Evolutionary conservation across 1,284 basidiomycete species (phyloP).

Genomic region (Rhodotorula glutinis): DNA sequence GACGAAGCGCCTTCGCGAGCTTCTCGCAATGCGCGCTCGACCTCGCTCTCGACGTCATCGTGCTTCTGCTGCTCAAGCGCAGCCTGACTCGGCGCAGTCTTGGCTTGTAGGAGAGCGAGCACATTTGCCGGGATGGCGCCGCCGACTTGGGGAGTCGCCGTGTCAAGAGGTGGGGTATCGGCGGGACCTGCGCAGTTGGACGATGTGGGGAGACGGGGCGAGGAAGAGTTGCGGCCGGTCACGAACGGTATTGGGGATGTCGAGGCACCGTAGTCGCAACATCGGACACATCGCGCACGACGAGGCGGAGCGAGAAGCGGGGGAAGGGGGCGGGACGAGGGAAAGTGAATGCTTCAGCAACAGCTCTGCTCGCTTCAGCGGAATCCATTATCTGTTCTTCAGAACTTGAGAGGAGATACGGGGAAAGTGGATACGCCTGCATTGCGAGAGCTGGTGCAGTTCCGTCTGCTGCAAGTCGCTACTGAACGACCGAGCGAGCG

Average conservation of each 20-base stretch:
- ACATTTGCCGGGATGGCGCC: slow-evolving; percentile 29
- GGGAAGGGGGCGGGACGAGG: not conserved
- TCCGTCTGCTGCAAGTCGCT: slow-evolving; percentile 9
- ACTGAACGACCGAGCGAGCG: not conserved
- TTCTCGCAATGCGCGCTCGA: slow-evolving; percentile 24
- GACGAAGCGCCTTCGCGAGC: slow-evolving; percentile 14
- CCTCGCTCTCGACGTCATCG: slow-evolving; percentile 12
- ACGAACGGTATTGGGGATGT: too few relatives aligned
- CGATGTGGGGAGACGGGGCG: not conserved
- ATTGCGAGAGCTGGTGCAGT: slow-evolving; percentile 11
- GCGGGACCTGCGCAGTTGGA: not conserved
- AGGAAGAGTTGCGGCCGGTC: not conserved
- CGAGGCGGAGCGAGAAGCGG: not conserved
- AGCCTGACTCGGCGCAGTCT: not conserved
- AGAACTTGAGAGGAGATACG: not conserved
- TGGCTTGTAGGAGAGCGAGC: slow-evolving; percentile 23
- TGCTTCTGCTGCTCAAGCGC: slow-evolving; percentile 18
- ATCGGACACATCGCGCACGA: too few relatives aligned
- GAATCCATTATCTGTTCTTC: too few relatives aligned
- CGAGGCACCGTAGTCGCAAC: too few relatives aligned
- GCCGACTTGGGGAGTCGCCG: not conserved
- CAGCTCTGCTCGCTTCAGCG: not conserved
- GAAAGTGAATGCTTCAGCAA: slow-evolving; percentile 1
- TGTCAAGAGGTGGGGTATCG: not conserved
- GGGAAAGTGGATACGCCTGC: slow-evolving; percentile 10